These are phyloP conservation scores for Fusarium marasasianum DNA, from an alignment of 2,329 filamentous ascomycete genomes.

Conservation along the genomic window DNA sequence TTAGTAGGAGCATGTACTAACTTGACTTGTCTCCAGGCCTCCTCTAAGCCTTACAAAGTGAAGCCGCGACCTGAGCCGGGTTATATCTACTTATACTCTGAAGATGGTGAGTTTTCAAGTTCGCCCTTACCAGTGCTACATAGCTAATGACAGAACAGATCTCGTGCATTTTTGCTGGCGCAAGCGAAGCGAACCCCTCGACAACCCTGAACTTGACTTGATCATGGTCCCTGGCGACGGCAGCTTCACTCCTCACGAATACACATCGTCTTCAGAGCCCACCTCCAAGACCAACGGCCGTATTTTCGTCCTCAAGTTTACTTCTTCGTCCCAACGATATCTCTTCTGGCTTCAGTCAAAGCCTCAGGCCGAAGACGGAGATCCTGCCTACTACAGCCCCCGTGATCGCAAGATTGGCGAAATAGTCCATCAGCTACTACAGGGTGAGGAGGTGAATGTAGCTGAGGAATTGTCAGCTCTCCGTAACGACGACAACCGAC, in stretches of 20 bases:
- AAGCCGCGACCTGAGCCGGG: slow-evolving; percentile 77
- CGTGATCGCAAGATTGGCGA: slow-evolving; percentile 88
- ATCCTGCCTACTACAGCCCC: slow-evolving; percentile 82
- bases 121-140: background rate
- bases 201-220: slow-evolving; percentile 84
- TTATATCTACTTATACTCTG: slow-evolving; percentile 91
- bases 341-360: slow-evolving; percentile 98
- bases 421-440: slow-evolving; percentile 83
- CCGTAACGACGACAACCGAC: slow-evolving; percentile 58
- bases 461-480: slow-evolving; percentile 74
- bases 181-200: slow-evolving; percentile 74
- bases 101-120: slow-evolving; percentile 72
- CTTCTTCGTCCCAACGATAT: slow-evolving; percentile 88
- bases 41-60: slow-evolving; percentile 73
- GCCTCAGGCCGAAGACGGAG: slow-evolving; percentile 74
- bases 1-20: slow-evolving; percentile 25
- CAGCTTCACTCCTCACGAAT: slow-evolving; percentile 83
- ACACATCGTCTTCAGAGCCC: slow-evolving; percentile 63
- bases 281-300: slow-evolving; percentile 81
- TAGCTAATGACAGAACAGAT: slow-evolving; percentile 60
- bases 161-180: slow-evolving; percentile 98
- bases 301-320: slow-evolving; percentile 93
- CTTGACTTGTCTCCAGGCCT: slow-evolving; percentile 48
- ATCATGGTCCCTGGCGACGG: slow-evolving; percentile 94
- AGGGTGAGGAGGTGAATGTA: slow-evolving; percentile 89